Evolutionary conservation across 768 basidiomycete genomes (phyloP).

Genomic region (Boletus pseudo-olivaceus): DNA sequence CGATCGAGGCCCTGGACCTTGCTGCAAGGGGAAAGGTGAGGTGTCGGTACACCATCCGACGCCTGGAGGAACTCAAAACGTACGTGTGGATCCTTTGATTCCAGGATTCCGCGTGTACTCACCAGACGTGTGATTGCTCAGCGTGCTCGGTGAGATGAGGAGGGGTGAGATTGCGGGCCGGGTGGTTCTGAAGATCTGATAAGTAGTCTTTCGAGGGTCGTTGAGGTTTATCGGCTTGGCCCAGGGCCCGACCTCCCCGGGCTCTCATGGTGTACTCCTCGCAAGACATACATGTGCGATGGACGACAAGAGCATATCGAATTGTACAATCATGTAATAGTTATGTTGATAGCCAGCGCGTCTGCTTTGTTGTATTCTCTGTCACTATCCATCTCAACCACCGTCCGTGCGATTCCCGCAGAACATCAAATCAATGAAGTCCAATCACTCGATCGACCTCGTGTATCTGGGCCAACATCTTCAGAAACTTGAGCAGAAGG

Average conservation of each 20-base stretch:
- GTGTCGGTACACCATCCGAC: conserved; percentile 24
- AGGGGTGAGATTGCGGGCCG: conserved; percentile 16
- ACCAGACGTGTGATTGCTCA: neutral
- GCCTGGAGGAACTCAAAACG: conserved; percentile 29
- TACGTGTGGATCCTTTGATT: neutral
- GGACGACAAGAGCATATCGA: neutral
- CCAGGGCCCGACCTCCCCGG: too few relatives aligned
- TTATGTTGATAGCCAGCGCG: neutral
- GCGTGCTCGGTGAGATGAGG: conserved; percentile 21
- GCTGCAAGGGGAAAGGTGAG: conserved; percentile 42
- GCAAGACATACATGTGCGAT: neutral
- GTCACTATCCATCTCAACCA: too few relatives aligned
- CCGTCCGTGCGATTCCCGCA: too few relatives aligned
- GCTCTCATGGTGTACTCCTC: neutral
- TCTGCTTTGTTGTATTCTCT: neutral
- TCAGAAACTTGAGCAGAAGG: neutral
- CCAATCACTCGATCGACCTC: neutral
- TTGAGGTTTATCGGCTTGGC: too few relatives aligned
- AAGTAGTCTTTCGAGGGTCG: neutral
- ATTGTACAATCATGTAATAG: neutral
- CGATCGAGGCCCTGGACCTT: conserved; percentile 43
- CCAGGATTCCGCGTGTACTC: too few relatives aligned
- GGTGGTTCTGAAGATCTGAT: conserved; percentile 21
- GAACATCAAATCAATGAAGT: neutral
- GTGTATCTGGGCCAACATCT: too few relatives aligned